Conservation (phyloP, 2,329 filamentous ascomycete species). For the Aspergillus sp. region DNA sequence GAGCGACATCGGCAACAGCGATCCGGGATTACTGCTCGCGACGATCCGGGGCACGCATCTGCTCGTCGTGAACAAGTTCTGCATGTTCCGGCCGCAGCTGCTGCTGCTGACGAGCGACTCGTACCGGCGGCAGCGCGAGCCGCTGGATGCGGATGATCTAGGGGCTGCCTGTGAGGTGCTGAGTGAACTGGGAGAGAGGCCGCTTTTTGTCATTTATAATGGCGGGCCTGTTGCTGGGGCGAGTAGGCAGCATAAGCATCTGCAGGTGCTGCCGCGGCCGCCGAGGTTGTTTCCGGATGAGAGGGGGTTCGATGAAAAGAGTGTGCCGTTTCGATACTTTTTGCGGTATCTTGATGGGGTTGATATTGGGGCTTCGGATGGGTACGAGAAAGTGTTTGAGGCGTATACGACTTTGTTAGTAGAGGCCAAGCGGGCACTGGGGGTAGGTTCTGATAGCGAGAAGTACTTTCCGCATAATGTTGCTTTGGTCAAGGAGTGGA, state of each 20-base stretch:
- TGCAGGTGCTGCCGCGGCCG: constrained; percentile 40
- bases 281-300: constrained; percentile 22
- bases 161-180: constrained; percentile 43
- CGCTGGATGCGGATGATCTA: constrained; percentile 47
- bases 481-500: constrained; percentile 48
- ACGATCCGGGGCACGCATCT: constrained; percentile 49
- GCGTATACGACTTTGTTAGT: constrained; percentile 17
- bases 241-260: constrained; percentile 55
- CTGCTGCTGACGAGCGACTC: constrained; percentile 55
- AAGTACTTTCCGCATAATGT: constrained; percentile 50
- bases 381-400: constrained; percentile 6
- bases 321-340: constrained; percentile 20
- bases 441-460: background rate
- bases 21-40: constrained; percentile 48
- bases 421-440: constrained; percentile 13
- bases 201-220: constrained; percentile 53
- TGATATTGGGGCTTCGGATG: constrained; percentile 2
- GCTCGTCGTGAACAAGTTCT: constrained; percentile 56
- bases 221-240: constrained; percentile 52
- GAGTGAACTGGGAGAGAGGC: constrained; percentile 25
- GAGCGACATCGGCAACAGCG: constrained; percentile 48
- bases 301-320: background rate
- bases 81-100: constrained; percentile 53
- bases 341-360: constrained; percentile 9
- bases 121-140: constrained; percentile 52